Evolutionary conservation across 805 yeast genomes (phyloP).

Genomic region (Candida ficus): DNA sequence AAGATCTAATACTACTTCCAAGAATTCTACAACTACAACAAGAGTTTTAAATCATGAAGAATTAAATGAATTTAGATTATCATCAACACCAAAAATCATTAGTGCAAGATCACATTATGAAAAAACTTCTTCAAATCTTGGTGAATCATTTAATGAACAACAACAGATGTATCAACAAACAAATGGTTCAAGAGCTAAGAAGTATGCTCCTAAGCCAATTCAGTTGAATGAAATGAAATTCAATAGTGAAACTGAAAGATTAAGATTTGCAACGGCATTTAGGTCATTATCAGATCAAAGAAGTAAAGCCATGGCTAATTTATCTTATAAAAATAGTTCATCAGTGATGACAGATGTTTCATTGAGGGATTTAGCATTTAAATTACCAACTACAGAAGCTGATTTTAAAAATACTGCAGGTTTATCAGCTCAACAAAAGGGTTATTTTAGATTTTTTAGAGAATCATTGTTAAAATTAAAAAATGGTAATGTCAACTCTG

Average conservation of each 20-base stretch:
- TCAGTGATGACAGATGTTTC: slow-evolving; percentile 35
- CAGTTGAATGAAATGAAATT: slow-evolving; percentile 17
- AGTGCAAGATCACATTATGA: slow-evolving; percentile 21
- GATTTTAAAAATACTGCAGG: slow-evolving; percentile 39
- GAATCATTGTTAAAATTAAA: slow-evolving; percentile 25
- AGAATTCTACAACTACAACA: neutral
- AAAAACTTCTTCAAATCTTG: slow-evolving; percentile 19
- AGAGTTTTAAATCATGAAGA: slow-evolving; percentile 8
- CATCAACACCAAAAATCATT: slow-evolving; percentile 21
- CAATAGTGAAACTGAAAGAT: slow-evolving; percentile 19
- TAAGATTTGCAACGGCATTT: slow-evolving; percentile 14
- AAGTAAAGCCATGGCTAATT: slow-evolving; percentile 35
- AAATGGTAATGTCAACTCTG: slow-evolving; percentile 2
- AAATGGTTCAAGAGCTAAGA: neutral
- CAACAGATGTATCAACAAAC: neutral
- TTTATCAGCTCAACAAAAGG: slow-evolving; percentile 24
- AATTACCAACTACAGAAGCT: slow-evolving; percentile 44
- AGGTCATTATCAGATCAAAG: slow-evolving; percentile 36
- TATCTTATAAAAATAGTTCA: slow-evolving; percentile 31
- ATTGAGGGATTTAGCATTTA: slow-evolving; percentile 49
- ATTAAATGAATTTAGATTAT: slow-evolving; percentile 18
- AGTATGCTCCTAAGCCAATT: slow-evolving; percentile 18
- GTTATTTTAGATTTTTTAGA: slow-evolving; percentile 35
- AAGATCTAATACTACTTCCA: slow-evolving; percentile 2
- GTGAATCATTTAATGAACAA: slow-evolving; percentile 10